phyloP scores from a whole-genome alignment of 116 monocot species.

The Zostera marina region DNA sequence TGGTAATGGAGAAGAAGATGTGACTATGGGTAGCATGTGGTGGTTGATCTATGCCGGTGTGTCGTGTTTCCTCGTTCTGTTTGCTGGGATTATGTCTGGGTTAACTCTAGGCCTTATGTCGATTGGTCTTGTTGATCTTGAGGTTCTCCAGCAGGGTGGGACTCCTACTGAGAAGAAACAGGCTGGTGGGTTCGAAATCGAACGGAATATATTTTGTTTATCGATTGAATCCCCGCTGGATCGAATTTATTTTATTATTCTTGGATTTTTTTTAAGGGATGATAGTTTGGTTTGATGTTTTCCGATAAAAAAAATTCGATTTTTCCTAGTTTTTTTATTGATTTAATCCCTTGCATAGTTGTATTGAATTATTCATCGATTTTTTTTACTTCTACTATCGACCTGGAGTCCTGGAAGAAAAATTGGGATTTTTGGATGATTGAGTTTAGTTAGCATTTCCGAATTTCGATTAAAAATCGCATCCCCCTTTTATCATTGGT shows the following conservation, averaged over 20 bases:
- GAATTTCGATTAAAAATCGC: no score
- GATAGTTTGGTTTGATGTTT: not conserved
- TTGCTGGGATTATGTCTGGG: conserved; percentile 77
- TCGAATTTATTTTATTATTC: no score
- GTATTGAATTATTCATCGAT: not conserved
- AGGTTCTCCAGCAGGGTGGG: conserved; percentile 66
- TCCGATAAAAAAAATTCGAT: not conserved
- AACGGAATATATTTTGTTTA: not conserved
- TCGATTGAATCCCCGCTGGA: no score
- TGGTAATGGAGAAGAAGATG: conserved; percentile 20
- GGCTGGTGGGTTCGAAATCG: conserved; percentile 25
- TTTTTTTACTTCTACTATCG: not conserved
- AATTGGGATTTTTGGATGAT: no score
- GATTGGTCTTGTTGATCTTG: conserved; percentile 63
- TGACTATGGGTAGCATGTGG: conserved; percentile 28
- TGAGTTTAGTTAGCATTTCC: no score
- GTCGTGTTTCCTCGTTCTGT: conserved; percentile 57
- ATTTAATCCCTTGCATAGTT: not conserved
- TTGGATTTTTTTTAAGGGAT: not conserved
- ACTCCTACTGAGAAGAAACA: conserved; percentile 46
- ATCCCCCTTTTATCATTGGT: no score
- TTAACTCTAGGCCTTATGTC: conserved; percentile 73
- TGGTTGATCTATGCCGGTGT: conserved; percentile 53
- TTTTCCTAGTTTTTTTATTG: not conserved
- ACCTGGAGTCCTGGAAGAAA: no score